Evolutionary conservation across 257 asterid species (phyloP), one percentile per base, ranked within the genome.

Genomic region (Mentha longifolia): DNA sequence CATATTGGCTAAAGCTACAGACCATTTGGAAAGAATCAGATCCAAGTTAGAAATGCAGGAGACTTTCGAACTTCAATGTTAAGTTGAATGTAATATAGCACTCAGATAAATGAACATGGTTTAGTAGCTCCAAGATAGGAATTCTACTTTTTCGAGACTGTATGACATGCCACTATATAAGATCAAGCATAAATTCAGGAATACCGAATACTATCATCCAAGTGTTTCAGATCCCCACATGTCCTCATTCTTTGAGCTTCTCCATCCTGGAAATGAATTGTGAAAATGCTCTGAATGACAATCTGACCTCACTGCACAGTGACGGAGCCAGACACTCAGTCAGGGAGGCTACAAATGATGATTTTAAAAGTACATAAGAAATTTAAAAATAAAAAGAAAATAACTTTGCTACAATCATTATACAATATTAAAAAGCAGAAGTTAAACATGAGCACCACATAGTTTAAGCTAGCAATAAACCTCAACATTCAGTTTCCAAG

Each of bases 191-290:
- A 33, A 49, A 17, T 49, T 66, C 59, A 66, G 72, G 71, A 16
- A 43, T 60, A 76, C 75, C 77, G 71, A 16, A 43, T 60, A 76
- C 75, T 77, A 45, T 50, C 39, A 35, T 35, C 39, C 6, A 35
- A 35, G 1, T 35, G 39, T 7, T 35, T 35, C 39, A 35, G 39
- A 35, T 28, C 31, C 31, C 31, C 31, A 28, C 3, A 28, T 35
- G 39, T 7, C 39, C 39, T 35, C 39, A 35, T 35, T 5, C 9
- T 35, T 35, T 3, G 8, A 35, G 39, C 39, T 7, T 35, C 39
- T 7, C 39, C 39, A 35, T 47, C 3, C 7, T 47, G 16, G 54
- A n/a, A 1, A n/a, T 63, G 35, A 22, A 41, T n/a, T 39, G 10
- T 22, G 25, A 62, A 61, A 20, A 51, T 51, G 47, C 70, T 35